Evolutionary conservation across 768 basidiomycete species (phyloP).

Genomic region (Hirschioporus abietinus): DNA sequence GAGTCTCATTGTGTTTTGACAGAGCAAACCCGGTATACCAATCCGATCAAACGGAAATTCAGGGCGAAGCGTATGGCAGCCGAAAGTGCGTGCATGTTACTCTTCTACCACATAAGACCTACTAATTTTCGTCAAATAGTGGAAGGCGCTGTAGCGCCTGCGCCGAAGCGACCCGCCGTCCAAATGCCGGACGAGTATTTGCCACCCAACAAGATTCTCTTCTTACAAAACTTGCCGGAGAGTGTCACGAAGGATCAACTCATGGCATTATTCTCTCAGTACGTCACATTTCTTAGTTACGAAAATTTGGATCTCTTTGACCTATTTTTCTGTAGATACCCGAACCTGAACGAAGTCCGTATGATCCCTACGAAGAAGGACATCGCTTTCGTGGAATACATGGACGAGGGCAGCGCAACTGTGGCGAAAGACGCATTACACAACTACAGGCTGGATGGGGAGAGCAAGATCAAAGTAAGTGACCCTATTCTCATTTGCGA

Average conservation of each 20-base stretch:
- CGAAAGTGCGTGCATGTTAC: constrained; percentile 49
- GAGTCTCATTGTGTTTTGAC: constrained; percentile 7
- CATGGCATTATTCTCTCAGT: constrained; percentile 89
- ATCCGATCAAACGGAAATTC: constrained; percentile 86
- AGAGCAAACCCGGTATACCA: constrained; percentile 82
- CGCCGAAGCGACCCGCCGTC: constrained; percentile 74
- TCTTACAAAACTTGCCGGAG: constrained; percentile 95
- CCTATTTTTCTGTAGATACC: constrained; percentile 54
- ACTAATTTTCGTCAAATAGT: constrained; percentile 43
- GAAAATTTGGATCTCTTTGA: not conserved
- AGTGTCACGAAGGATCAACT: constrained; percentile 90
- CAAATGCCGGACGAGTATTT: constrained; percentile 99
- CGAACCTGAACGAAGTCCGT: constrained; percentile 95
- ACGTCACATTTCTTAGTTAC: constrained; percentile 24
- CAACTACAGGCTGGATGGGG: constrained; percentile 96
- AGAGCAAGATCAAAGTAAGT: constrained; percentile 94
- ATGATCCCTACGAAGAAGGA: constrained; percentile 96
- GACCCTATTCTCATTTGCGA: not conserved
- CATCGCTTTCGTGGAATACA: constrained; percentile 97
- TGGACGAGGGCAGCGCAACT: constrained; percentile 88
- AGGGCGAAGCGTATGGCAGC: constrained; percentile 75
- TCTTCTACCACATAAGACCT: constrained; percentile 6
- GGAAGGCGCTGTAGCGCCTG: constrained; percentile 55
- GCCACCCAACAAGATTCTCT: constrained; percentile 98
- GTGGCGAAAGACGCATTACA: constrained; percentile 94